Evolutionary conservation across 1,284 basidiomycete species (phyloP), one percentile per base, ranked within the genome.

Genomic region (Spongiforma sp.): DNA sequence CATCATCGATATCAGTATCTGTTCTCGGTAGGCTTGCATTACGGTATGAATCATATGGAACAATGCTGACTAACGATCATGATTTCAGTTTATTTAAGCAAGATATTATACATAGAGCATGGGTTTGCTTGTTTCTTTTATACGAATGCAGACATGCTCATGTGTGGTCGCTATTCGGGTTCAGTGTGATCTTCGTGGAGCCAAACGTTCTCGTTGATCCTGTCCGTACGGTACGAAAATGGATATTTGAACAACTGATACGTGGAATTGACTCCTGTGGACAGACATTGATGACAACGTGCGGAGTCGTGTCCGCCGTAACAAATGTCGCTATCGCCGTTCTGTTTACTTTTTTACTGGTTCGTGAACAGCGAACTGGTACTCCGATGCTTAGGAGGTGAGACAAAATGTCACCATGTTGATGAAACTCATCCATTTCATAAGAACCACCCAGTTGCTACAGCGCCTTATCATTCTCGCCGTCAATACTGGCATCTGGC

Each of bases 401-500:
- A 43, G 39, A 10, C 21, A 36, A 41, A 7, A 11, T 17, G 5
- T 30, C 24, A 21, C 14, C 15, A 19, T n/a, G 39, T 8, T 10
- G 2, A 12, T n/a, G 39, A 33, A n/a, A 58, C 17, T 58, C n/a
- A 58, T 5, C 19, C 28, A 37, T 58, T 8, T 24, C 11, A 15
- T 7, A 24, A 73, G 69, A 1, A 60, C 67, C 5, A 60, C 32
- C 8, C 37, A 61, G 17, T 21, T 63, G 7, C 48, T 70, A 26
- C 58, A 67, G 28, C 63, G 63, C 39, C 63, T 71, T 21, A 46
- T 26, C 7, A 46, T 72, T 12, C 65, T 72, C 26, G 57, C 68
- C 0, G 41, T 70, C 11, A 72, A 72, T n/a, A 68, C 55, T 1
- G 69, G 68, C 3, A 43, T 63, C 26, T 70, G 68, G 68, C 37